Conservation (phyloP, 371 early-diverging fungal genomes). For the Apophysomyces variabilis region DNA sequence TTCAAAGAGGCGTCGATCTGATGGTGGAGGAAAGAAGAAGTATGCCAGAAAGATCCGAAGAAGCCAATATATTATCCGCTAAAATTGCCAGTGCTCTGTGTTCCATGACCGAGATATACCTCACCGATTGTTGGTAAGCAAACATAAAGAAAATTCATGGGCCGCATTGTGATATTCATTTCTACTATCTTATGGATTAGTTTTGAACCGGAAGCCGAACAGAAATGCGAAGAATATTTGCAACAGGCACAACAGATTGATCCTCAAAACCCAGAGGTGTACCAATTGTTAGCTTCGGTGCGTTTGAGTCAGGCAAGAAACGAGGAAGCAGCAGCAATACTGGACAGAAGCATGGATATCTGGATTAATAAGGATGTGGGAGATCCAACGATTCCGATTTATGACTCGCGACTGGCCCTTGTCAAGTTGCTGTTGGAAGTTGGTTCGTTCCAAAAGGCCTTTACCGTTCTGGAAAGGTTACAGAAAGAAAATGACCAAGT, state of each 20-base stretch:
- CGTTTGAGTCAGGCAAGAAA: constrained; percentile 83
- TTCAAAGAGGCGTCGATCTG: constrained; percentile 81
- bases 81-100: constrained; percentile 88
- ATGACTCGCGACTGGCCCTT: constrained; percentile 77
- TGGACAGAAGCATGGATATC: constrained; percentile 70
- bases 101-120: constrained; percentile 94
- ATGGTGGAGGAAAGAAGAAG: constrained; percentile 52
- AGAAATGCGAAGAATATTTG: constrained; percentile 78
- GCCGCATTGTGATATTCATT: neutral
- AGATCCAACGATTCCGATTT: constrained; percentile 74
- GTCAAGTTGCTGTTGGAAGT: constrained; percentile 86
- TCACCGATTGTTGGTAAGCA: constrained; percentile 93
- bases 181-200: constrained; percentile 34
- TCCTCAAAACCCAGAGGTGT: constrained; percentile 82
- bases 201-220: constrained; percentile 91
- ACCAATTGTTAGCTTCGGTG: constrained; percentile 90
- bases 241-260: constrained; percentile 70
- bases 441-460: constrained; percentile 76
- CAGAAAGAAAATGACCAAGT: constrained; percentile 91
- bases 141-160: neutral
- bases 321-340: constrained; percentile 78
- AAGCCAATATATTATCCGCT: constrained; percentile 47
- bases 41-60: constrained; percentile 37
- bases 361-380: constrained; percentile 74
- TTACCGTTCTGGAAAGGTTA: constrained; percentile 76